Conservation (phyloP, 208 protist genomes). For the Acanthamoeba sp. region DNA sequence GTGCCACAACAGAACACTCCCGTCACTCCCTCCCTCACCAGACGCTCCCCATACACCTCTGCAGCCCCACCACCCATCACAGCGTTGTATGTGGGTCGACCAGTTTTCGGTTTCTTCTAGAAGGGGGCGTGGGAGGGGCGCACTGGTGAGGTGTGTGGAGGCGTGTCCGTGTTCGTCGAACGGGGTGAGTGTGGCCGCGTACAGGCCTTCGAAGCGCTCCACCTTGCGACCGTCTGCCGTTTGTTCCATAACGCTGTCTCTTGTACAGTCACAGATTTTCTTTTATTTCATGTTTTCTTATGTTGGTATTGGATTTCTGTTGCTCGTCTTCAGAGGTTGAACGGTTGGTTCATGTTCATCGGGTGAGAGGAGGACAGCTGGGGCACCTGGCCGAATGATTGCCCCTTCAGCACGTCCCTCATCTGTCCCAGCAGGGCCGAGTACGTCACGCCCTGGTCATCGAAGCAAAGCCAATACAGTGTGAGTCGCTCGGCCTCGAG, state of each 20-base stretch:
- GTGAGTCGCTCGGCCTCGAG: background rate
- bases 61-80: background rate
- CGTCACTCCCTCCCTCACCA: constrained; percentile 43
- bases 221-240: background rate
- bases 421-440: background rate
- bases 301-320: too few species aligned
- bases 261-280: too few species aligned
- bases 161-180: background rate
- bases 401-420: background rate
- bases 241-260: background rate
- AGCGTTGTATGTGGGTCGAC: background rate
- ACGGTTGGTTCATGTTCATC: constrained; percentile 43
- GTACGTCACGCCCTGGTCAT: background rate
- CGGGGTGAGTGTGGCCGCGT: constrained; percentile 15
- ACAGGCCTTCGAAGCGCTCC: constrained; percentile 16
- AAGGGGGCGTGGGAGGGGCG: background rate
- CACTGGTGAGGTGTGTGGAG: background rate
- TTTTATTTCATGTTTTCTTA: too few species aligned
- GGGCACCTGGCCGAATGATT: background rate
- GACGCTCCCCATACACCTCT: background rate
- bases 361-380: constrained; percentile 34
- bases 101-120: too few species aligned
- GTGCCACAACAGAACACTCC: constrained; percentile 53
- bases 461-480: background rate
- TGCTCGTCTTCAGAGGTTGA: background rate